Conservation (phyloP, 1,284 basidiomycete genomes). For the Trametes polyzona region DNA sequence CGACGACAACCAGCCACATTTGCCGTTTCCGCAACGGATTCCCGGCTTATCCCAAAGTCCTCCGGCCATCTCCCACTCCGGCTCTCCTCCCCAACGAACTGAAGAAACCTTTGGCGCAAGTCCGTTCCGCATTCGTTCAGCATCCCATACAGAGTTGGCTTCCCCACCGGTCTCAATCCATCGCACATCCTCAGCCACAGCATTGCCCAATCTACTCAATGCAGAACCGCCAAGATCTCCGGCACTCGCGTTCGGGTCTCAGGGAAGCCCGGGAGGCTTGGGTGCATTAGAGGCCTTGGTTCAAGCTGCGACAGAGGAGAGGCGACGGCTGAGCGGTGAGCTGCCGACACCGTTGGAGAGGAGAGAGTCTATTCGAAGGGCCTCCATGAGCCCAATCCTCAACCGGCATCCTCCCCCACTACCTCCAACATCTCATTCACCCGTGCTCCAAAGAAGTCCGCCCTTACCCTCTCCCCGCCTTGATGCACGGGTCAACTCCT, state of each 20-base stretch:
- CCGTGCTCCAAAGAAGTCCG: constrained; percentile 17
- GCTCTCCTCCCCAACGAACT: not conserved
- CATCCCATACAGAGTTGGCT: constrained; percentile 15
- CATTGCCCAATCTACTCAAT: constrained; percentile 33
- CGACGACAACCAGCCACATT: constrained; percentile 11
- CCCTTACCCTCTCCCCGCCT: constrained; percentile 18
- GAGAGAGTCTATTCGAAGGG: constrained; percentile 19
- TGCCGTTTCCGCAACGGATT: constrained; percentile 8
- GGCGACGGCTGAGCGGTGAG: constrained; percentile 45
- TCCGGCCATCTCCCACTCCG: not conserved
- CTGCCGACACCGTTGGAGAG: constrained; percentile 20
- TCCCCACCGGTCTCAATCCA: constrained; percentile 4
- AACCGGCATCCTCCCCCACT: constrained; percentile 21
- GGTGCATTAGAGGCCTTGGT: constrained; percentile 58
- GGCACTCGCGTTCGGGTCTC: constrained; percentile 9
- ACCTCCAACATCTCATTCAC: constrained; percentile 18
- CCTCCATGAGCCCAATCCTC: constrained; percentile 32
- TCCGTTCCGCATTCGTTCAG: constrained; percentile 4
- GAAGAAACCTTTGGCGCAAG: constrained; percentile 5
- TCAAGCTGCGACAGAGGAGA: constrained; percentile 57
- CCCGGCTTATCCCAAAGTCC: constrained; percentile 12
- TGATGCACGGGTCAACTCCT: constrained; percentile 22
- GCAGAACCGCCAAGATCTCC: constrained; percentile 30
- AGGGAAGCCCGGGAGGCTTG: constrained; percentile 23
- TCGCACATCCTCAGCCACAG: constrained; percentile 23